Evolutionary conservation across 208 protist species (phyloP), one percentile per base, ranked within the genome.

Genomic region (Angomonas desouzai): DNA sequence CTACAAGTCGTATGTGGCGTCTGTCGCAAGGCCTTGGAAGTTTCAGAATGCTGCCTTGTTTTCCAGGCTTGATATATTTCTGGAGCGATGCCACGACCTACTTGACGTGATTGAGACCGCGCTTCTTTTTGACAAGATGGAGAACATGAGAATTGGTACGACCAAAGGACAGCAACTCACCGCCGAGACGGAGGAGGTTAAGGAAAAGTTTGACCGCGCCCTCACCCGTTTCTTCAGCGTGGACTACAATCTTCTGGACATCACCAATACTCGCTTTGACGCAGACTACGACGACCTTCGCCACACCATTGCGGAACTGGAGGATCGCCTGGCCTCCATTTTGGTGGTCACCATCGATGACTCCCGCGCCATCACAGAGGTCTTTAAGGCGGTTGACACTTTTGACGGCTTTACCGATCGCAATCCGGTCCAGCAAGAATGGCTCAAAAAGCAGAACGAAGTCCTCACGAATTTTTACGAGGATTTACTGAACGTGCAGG

Each of bases 381-480:
- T 96, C 13, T 98, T 99, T 73, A 98, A 98, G 66, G 86, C 98
- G 1, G 91, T 99, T 3, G 97, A 98, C 69, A 94, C 91, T 10
- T 99, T 98, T 73, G 96, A 98, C 47, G 92, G 85, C 33, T 92
- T 99, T 65, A 91, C 97, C 11, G 91, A 98, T 33, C 89, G 96
- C 51, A 84, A 89, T 25, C 86, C 89, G 23, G 92, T 98, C 69
- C 85, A 98, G 64, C 79, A 93, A 66, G 96, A 98, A 76, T 96
- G 97, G 81, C 68, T 93, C 20, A 94, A 91, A 57, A 97, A 98
- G 81, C 92, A 98, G 68, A 68, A 74, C 48, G 80, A 74, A 36
- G 92, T 96, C 48, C 77, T 96, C 22, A 74, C 80, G 16, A 77
- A 60, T 30, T 94, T 96, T 68, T 75, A 93, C 48, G 70, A 87